Percentiles rank a stretch among this genome's conserved stretches.
phyloP scores from a whole-genome alignment of 148 eudicot species.

The Amaranthus cruentus region DNA sequence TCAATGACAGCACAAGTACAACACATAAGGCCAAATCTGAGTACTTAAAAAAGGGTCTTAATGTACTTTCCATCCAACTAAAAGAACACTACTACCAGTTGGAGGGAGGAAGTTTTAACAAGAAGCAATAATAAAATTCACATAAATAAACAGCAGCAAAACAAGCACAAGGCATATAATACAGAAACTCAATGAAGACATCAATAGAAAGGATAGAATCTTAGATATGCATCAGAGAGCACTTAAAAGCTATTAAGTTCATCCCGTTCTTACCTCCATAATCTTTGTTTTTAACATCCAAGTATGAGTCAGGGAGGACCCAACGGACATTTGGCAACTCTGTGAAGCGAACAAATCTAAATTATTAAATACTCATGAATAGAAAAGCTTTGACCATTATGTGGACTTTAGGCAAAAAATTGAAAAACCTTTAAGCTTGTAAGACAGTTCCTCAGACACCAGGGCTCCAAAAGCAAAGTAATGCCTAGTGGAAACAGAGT shows the following conservation, averaged over 20 bases:
- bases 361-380: slow-evolving; percentile 1
- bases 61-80: background rate
- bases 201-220: background rate
- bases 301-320: slow-evolving; percentile 69
- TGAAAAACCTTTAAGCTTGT: slow-evolving; percentile 49
- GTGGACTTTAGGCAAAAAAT: background rate
- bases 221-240: background rate
- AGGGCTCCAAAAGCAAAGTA: slow-evolving; percentile 66
- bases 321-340: slow-evolving; percentile 57
- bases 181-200: background rate
- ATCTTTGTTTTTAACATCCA: slow-evolving; percentile 47
- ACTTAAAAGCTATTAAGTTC: background rate
- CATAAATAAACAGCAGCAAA: background rate
- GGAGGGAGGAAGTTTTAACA: background rate
- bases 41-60: no score
- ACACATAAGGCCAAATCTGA: no score
- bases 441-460: slow-evolving; percentile 40
- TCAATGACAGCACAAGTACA: background rate
- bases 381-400: background rate
- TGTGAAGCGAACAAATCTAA: slow-evolving; percentile 24
- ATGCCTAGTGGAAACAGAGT: slow-evolving; percentile 66
- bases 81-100: background rate
- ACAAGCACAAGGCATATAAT: background rate
- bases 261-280: slow-evolving; percentile 53
- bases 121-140: background rate